Base-by-base conservation (phyloP, 345 rosid species). In the Lumnitzera littorea region DNA sequence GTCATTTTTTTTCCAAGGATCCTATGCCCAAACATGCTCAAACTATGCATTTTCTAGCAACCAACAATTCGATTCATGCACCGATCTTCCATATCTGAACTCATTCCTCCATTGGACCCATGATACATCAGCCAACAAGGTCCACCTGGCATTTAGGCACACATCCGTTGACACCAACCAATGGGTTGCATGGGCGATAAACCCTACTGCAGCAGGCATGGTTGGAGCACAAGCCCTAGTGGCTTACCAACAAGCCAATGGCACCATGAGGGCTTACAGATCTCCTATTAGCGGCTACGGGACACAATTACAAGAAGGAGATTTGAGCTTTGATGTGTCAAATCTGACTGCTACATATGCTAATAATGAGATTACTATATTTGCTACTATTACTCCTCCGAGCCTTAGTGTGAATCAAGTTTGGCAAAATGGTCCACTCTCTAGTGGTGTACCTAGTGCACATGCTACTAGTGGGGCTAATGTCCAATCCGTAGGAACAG, bases 171-270 rank as follows among this genome's bases (percentile, higher is more conserved):
- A 77, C 46, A 41, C 91, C 46, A 62, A 80, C 13, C 74, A 53
- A 60, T 90, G 96, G 99, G 82, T 86, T 41, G 87, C 91, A 8
- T 92, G 97, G 99, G 96, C 89, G n/a, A 72, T 94, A 49, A 94
- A 94, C 67, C 99, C 99, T 0, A 73, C 67, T 2, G 66, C 79
- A 27, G 64, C 72, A 0, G 88, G 86, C 47, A 94, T 94, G 99
- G 70, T 75, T 5, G 96, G 92, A 1, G 74, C 96, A 5, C 92
- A 94, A 64, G 85, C 99, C 48, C 78, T 94, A 14, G 82, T 94
- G 52, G 97, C 97, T 10, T 82, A 71, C 72, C 96, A 67, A 51
- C 77, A 71, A 47, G 13, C 75, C 12, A 69, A 86, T 48, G 96
- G 96, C 12, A 57, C 77, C 11, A 69, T 88, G 76, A 78, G 55